These are phyloP conservation scores for Primulina tabacum DNA, from an alignment of 257 asterid species.

Conservation along the genomic window DNA sequence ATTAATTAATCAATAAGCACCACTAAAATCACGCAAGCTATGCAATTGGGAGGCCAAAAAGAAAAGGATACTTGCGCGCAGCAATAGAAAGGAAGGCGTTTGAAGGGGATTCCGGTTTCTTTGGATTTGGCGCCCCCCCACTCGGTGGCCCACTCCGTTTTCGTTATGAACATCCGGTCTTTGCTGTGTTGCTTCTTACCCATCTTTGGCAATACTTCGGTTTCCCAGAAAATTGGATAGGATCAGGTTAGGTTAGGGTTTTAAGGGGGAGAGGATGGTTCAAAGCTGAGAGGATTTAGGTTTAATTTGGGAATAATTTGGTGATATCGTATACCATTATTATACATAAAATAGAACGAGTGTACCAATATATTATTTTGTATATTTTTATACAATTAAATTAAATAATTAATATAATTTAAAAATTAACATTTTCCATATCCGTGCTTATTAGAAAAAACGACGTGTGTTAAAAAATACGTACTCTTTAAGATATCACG, in stretches of 20 bases:
- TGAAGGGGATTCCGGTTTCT: constrained; percentile 71
- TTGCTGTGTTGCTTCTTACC: constrained; percentile 99
- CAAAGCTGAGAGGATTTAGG: neutral
- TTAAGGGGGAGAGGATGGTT: neutral
- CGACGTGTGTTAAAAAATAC: too few relatives aligned
- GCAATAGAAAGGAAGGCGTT: constrained; percentile 96
- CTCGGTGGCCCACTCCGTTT: constrained; percentile 99
- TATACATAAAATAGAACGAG: too few relatives aligned
- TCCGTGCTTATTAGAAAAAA: too few relatives aligned
- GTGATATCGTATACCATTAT: neutral
- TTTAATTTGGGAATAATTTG: neutral
- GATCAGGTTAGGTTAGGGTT: constrained; percentile 11
- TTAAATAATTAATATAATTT: too few relatives aligned
- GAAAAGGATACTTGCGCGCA: constrained; percentile 61
- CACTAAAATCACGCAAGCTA: neutral
- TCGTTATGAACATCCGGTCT: constrained; percentile 91
- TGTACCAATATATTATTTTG: too few relatives aligned
- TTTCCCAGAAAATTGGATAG: constrained; percentile 8
- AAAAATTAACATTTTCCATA: too few relatives aligned
- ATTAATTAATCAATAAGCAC: neutral
- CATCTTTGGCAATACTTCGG: constrained; percentile 38
- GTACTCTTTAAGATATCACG: too few relatives aligned
- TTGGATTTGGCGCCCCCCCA: constrained; percentile 99
- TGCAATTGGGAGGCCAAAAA: neutral
- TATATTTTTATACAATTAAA: too few relatives aligned